Base-by-base conservation (phyloP, 2,329 filamentous ascomycete species). In the Colletotrichum euphorbiae region DNA sequence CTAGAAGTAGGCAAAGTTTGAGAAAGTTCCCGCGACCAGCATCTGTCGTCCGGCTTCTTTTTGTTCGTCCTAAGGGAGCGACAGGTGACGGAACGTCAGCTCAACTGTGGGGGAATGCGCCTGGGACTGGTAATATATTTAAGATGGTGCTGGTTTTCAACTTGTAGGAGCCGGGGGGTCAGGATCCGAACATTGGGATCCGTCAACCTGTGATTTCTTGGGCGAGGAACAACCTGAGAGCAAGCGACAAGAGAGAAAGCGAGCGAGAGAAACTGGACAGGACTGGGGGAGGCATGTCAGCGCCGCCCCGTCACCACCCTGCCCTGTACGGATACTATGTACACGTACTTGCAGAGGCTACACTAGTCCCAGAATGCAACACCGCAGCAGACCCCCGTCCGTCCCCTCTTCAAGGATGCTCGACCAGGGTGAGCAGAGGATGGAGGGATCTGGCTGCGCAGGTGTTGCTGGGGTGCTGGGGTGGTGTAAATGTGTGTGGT, bases 71-170 rank as follows among this genome's bases (percentile, higher is more conserved):
- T 38, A 31, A 56, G 40, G 46, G 65, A 68, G 60, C 54, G 54
- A 62, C 62, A 61, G 62, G 31, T 67, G 50, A 57, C 62, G 48
- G 63, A 40, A 57, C 38, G 51, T 12, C 38, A 46, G 12, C 17
- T 3, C 57, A 24, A 21, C 24, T 45, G 55, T 51, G 4, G 56
- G 67, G 56, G 62, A 62, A 67, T 46, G 50, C 50, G 55, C 56
- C 31, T 52, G 62, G 62, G 67, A 67, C 51, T 46, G 54, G 60
- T 51, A 66, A 62, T 69, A 69, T 69, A 69, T 67, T 67, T 69
- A 67, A 69, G 50, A 67, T 56, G 50, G 50, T 62, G 36, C 55
- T 52, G 33, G 31, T 67, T 69, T 45, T 67, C 67, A 69, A 67
- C 67, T 62, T 62, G 43, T 40, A 21, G 33, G 50, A 61, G 62